A percentile compares a stretch with the other conserved stretches of the same genome.
Conservation (phyloP, 345 rosid species). For the Jatropha curcas region DNA sequence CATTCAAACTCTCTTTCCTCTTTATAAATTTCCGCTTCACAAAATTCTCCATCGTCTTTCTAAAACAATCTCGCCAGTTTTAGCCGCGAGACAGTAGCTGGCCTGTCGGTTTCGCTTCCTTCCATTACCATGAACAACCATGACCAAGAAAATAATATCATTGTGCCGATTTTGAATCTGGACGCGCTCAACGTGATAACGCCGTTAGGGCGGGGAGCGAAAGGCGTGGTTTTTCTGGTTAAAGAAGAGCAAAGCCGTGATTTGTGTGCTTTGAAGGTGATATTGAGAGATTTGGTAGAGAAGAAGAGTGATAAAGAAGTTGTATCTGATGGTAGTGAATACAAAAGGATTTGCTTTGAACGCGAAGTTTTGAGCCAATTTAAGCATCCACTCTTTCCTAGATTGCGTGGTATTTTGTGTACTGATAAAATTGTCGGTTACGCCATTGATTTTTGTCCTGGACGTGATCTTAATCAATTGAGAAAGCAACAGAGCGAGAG, state of each 20-base stretch:
- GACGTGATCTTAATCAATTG: conserved; percentile 55
- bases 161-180: conserved; percentile 40
- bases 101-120: not conserved
- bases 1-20: not conserved
- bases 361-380: conserved; percentile 55
- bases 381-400: conserved; percentile 76
- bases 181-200: conserved; percentile 47
- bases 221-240: conserved; percentile 81
- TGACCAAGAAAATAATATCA: not conserved
- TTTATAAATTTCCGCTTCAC: not conserved
- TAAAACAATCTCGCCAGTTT: no score
- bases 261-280: conserved; percentile 70
- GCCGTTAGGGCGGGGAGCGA: conserved; percentile 83
- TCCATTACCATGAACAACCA: conserved; percentile 14
- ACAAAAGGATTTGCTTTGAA: conserved; percentile 65
- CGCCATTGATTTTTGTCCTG: conserved; percentile 93
- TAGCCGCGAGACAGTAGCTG: no score
- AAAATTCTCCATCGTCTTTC: not conserved
- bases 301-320: conserved; percentile 34
- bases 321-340: conserved; percentile 29
- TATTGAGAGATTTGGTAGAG: conserved; percentile 61
- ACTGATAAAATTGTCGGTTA: conserved; percentile 72
- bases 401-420: conserved; percentile 60
- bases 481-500: conserved; percentile 67
- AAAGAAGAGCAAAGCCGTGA: conserved; percentile 32